phyloP scores from a whole-genome alignment of 2,329 filamentous ascomycete species.

The Clarireedia monteithiana region DNA sequence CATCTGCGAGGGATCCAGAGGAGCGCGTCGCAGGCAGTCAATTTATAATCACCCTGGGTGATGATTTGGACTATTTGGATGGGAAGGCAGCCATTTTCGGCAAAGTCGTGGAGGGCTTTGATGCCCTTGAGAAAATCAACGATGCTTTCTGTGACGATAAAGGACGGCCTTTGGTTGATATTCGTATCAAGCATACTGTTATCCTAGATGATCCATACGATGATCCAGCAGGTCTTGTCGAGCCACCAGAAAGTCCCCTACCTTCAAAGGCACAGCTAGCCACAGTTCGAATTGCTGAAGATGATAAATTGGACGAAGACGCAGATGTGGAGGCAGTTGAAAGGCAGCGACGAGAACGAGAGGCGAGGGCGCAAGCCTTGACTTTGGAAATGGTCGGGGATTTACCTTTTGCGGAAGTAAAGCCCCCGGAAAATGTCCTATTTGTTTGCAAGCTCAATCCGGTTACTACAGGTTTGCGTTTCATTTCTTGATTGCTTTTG shows the following conservation, averaged over 20 bases:
- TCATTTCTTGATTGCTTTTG: neutral
- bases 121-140: slow-evolving; percentile 90
- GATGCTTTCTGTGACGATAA: slow-evolving; percentile 78
- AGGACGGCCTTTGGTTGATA: slow-evolving; percentile 85
- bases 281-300: slow-evolving; percentile 85
- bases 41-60: slow-evolving; percentile 86
- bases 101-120: slow-evolving; percentile 92
- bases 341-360: slow-evolving; percentile 72
- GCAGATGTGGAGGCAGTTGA: slow-evolving; percentile 72
- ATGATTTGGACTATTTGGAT: slow-evolving; percentile 83
- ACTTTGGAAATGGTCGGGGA: slow-evolving; percentile 98
- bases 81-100: slow-evolving; percentile 94
- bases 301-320: slow-evolving; percentile 72
- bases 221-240: slow-evolving; percentile 68
- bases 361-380: slow-evolving; percentile 87
- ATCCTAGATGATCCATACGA: slow-evolving; percentile 87
- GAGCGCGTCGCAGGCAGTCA: slow-evolving; percentile 79
- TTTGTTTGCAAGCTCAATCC: slow-evolving; percentile 99
- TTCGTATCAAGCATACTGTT: slow-evolving; percentile 87
- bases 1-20: slow-evolving; percentile 68
- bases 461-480: slow-evolving; percentile 61
- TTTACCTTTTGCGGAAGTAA: slow-evolving; percentile 93
- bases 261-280: slow-evolving; percentile 81
- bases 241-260: slow-evolving; percentile 70
- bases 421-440: slow-evolving; percentile 91